Conservation (phyloP, 208 protist genomes). For the Acanthamoeba lenticulata region DNA sequence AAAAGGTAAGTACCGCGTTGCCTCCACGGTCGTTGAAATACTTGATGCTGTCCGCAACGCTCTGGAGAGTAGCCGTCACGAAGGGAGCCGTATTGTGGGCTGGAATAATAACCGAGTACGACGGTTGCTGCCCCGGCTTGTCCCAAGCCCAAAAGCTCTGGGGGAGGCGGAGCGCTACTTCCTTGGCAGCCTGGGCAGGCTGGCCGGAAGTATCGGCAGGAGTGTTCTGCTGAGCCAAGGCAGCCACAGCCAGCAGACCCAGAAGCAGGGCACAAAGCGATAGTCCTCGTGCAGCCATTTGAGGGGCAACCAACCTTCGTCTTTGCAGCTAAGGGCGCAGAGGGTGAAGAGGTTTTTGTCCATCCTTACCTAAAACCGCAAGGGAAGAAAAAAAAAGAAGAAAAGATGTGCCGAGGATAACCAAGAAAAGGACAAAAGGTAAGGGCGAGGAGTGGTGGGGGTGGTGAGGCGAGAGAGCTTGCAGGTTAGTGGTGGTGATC, state of each 20-base stretch:
- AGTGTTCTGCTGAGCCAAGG: background rate
- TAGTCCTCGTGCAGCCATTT: background rate
- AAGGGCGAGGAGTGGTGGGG: too few relatives aligned
- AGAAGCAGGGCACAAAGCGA: background rate
- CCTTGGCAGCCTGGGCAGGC: background rate
- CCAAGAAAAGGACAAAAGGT: too few relatives aligned
- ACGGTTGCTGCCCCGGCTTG: background rate
- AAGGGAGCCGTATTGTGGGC: conserved; percentile 51
- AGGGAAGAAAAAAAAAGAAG: background rate
- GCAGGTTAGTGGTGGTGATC: too few relatives aligned
- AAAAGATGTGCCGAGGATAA: too few relatives aligned
- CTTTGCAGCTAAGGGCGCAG: too few relatives aligned
- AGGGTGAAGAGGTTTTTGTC: background rate
- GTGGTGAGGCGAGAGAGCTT: too few relatives aligned
- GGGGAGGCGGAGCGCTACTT: background rate
- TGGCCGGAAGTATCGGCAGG: too few relatives aligned
- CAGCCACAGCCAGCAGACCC: background rate
- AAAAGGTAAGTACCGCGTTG: background rate
- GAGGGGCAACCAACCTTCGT: background rate
- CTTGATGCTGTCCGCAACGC: background rate
- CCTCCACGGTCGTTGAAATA: conserved; percentile 5
- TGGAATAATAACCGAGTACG: conserved; percentile 44
- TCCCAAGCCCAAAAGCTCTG: background rate
- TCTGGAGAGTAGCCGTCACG: background rate
- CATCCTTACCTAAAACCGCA: background rate